These are phyloP conservation scores for Epichloe baconii DNA, from an alignment of 2,329 filamentous ascomycete species.

Conservation along the genomic window DNA sequence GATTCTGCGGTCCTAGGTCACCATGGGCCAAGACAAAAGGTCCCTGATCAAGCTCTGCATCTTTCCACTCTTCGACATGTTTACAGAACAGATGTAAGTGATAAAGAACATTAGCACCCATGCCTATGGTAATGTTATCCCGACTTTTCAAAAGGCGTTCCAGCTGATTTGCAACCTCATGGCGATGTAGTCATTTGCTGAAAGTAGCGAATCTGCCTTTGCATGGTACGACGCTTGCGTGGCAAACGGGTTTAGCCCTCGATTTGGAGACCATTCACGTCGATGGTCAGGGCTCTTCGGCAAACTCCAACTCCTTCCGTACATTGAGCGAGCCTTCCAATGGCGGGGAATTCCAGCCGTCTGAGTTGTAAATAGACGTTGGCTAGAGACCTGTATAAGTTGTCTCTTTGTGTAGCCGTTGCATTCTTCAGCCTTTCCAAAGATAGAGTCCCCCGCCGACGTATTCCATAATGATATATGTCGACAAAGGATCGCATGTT, in stretches of 20 bases:
- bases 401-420: not conserved
- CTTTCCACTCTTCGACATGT: not conserved
- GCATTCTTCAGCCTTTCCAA: constrained; percentile 2
- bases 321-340: constrained; percentile 3
- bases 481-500: not conserved
- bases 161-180: constrained; percentile 6
- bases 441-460: not conserved
- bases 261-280: constrained; percentile 7
- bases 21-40: constrained; percentile 9
- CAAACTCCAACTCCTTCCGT: constrained; percentile 1
- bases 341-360: constrained; percentile 6
- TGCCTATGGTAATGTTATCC: no score
- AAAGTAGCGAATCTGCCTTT: not conserved
- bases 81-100: no score
- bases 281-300: constrained; percentile 4
- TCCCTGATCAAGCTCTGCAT: constrained; percentile 2
- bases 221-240: constrained; percentile 4
- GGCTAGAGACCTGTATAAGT: constrained; percentile 6
- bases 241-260: constrained; percentile 4
- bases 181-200: constrained; percentile 5
- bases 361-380: constrained; percentile 9
- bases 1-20: constrained; percentile 6
- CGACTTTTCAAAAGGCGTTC: constrained; percentile 6
- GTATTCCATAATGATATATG: constrained; percentile 8
- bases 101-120: no score